Conservation (phyloP, 2,329 filamentous ascomycete species). For the Penicillium freii region DNA sequence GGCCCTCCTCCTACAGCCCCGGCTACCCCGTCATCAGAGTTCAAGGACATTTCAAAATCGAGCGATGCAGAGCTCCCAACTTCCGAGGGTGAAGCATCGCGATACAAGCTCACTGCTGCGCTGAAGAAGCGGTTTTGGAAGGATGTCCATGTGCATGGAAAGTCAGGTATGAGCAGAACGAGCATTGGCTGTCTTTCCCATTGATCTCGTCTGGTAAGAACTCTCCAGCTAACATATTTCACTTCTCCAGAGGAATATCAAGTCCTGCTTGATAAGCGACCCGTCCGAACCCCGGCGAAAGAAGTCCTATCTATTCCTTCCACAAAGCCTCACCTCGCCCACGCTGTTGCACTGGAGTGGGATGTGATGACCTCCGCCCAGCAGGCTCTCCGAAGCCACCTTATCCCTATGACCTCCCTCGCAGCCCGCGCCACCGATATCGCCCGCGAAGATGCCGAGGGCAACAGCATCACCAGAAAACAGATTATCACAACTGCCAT, state of each 20-base stretch:
- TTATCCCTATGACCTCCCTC: constrained; percentile 86
- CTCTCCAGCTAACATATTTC: constrained; percentile 2
- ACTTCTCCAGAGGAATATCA: constrained; percentile 50
- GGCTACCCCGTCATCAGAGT: constrained; percentile 50
- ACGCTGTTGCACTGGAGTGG: constrained; percentile 90
- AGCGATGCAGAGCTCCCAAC: constrained; percentile 32
- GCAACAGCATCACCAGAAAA: constrained; percentile 55
- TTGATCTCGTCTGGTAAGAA: neutral
- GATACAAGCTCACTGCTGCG: constrained; percentile 36
- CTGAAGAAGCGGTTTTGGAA: constrained; percentile 83
- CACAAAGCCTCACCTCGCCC: constrained; percentile 76
- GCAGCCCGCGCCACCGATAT: constrained; percentile 82
- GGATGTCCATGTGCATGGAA: constrained; percentile 69
- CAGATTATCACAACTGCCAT: constrained; percentile 68
- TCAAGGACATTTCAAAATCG: constrained; percentile 49
- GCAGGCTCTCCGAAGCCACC: constrained; percentile 80
- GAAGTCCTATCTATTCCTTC: constrained; percentile 72
- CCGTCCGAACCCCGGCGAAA: constrained; percentile 71
- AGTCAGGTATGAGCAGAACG: constrained; percentile 52
- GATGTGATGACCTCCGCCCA: constrained; percentile 77
- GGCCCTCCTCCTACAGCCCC: constrained; percentile 61
- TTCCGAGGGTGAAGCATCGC: constrained; percentile 10
- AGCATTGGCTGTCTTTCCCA: neutral
- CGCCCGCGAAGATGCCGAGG: constrained; percentile 60
- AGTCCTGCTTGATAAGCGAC: constrained; percentile 73